phyloP scores from a whole-genome alignment of 495 filamentous ascomycete species.

The Trichodelitschia bisporula region DNA sequence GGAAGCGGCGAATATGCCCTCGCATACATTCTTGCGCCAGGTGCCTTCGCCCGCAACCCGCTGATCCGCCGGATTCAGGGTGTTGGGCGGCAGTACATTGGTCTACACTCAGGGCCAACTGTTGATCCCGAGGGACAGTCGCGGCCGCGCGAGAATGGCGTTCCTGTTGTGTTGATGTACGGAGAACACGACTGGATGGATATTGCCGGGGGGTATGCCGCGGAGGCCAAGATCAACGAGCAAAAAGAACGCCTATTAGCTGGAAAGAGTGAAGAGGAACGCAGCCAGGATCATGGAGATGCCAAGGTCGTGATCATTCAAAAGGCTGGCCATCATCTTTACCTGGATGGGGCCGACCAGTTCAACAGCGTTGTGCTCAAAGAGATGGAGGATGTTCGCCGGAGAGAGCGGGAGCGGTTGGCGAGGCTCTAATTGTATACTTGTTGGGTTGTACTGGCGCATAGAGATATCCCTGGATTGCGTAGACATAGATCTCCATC shows the following conservation, averaged over 20 bases:
- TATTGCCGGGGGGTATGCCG: conserved; percentile 56
- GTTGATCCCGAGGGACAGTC: conserved; percentile 7
- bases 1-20: conserved; percentile 93
- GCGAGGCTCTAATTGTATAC: too few relatives aligned
- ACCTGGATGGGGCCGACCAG: conserved; percentile 71
- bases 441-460: too few relatives aligned
- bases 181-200: conserved; percentile 99
- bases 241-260: conserved; percentile 33
- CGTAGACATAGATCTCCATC: too few relatives aligned
- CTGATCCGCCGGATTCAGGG: conserved; percentile 66
- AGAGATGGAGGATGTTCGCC: conserved; percentile 52
- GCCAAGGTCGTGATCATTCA: conserved; percentile 69
- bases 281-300: conserved; percentile 39
- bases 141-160: conserved; percentile 35
- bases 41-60: conserved; percentile 73
- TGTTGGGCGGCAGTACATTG: conserved; percentile 35
- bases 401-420: conserved; percentile 1
- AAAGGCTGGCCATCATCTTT: conserved; percentile 77
- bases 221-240: conserved; percentile 36
- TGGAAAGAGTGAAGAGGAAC: conserved; percentile 40
- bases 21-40: conserved; percentile 77
- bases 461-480: too few relatives aligned
- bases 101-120: conserved; percentile 7
- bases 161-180: conserved; percentile 81
- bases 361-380: conserved; percentile 55